These are phyloP conservation scores for Lactifluus hygrophoroides DNA, from an alignment of 768 basidiomycete species.

Conservation along the genomic window DNA sequence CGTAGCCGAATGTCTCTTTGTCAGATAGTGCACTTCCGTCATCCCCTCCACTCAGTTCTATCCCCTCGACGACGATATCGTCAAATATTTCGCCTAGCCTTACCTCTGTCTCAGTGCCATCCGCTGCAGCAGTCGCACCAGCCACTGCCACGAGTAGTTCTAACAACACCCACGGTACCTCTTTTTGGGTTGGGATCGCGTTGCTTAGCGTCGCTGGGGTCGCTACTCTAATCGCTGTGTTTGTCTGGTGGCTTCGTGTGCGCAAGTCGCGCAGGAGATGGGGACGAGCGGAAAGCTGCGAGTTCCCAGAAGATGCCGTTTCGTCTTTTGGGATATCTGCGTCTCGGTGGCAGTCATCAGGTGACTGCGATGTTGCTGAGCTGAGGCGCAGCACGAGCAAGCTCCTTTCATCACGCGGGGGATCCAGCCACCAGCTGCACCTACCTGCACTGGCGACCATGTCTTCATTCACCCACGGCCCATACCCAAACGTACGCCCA, in stretches of 20 bases:
- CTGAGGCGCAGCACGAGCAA: conserved; percentile 3
- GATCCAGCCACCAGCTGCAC: neutral
- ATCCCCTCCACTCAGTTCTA: neutral
- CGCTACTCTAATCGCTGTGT: conserved; percentile 20
- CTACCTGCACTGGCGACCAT: neutral
- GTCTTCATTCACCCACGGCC: neutral
- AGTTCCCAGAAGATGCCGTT: conserved; percentile 5
- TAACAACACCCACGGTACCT: conserved; percentile 3
- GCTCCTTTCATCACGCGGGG: neutral
- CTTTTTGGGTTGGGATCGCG: conserved; percentile 23
- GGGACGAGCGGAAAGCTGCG: conserved; percentile 22
- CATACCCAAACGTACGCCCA: conserved; percentile 20
- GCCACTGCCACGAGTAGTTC: neutral
- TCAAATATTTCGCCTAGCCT: neutral
- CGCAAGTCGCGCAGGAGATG: conserved; percentile 13
- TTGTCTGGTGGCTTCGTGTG: conserved; percentile 24
- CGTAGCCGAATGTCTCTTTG: neutral
- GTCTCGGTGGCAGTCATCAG: neutral
- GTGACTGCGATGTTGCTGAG: neutral
- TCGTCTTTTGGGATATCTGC: neutral
- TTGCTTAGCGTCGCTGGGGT: conserved; percentile 21
- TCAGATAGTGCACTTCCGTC: neutral
- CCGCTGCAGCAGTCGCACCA: neutral
- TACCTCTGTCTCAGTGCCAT: neutral
- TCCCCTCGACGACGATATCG: neutral